Evolutionary conservation across 106 monocot species (phyloP), one percentile per base, ranked within the genome.

Genomic region (Platanthera guangdongensis): DNA sequence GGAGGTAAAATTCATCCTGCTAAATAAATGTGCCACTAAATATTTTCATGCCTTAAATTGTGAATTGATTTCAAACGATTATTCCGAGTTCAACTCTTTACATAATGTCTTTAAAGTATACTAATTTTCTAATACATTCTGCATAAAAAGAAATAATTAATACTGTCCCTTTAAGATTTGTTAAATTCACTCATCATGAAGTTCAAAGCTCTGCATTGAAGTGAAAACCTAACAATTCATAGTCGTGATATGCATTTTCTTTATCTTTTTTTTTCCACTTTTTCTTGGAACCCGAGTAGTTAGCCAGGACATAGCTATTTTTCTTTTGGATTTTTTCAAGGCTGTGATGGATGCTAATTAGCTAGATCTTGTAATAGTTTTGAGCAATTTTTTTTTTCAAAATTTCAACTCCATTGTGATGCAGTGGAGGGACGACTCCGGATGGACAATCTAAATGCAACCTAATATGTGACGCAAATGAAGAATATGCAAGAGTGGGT

Each of bases 1-100:
- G 94, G 97, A 99, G 90, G 97, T 99, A 19, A 5, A 78, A 45
- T 65, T 25, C 51, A 14, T 62, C 21, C 71, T 55, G 15, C 47
- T 47, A 74, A 45, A 74, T 30, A 69, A 46, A 70, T 19, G 1
- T 53, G 9, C 57, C 12, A 53, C 9, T 10, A 53, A 53, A 53
- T 10, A 53, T 53, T 53, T 53, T 9, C 53, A 53, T 53, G 53
- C 53, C 53, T 14, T 53, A 10, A 10, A 1, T 53, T 53, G 9
- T 9, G 12, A 14, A 53, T 7, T 9, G 12, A 53, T 53, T 53
- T 21, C 8, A 21, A 65, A 65, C 7, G 19, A 16, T 65, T 18
- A 65, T 65, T 25, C 65, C 65, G 9, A 65, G 4, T 39, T 39
- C 39, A 39, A 39, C 39, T 39, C 0, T 39, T 3, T 39, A 39